Percentiles rank a stretch among this genome's conserved stretches.
Conservation (phyloP, 371 early-diverging fungal species). For the Lichtheimia hyalospora region DNA sequence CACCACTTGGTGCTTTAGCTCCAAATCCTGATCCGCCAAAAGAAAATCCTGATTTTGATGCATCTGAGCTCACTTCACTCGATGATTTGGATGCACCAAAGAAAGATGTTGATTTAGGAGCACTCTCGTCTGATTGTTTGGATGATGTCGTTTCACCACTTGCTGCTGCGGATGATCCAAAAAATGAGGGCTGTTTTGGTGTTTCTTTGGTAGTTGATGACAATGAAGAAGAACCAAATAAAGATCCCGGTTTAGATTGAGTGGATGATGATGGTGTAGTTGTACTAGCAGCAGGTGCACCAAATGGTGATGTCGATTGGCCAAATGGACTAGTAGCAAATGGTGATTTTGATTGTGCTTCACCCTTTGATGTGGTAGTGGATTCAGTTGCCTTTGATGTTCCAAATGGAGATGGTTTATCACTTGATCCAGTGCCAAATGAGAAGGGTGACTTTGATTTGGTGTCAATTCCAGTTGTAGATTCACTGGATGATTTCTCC, state of each 20-base stretch:
- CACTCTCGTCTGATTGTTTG: neutral
- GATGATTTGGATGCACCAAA: neutral
- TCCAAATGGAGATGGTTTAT: too few species aligned
- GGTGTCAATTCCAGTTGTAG: too few species aligned
- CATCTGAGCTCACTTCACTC: neutral
- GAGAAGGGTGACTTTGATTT: neutral
- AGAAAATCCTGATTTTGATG: neutral
- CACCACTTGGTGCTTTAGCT: neutral
- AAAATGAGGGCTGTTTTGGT: neutral
- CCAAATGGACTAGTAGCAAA: too few species aligned
- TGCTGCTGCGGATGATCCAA: slow-evolving; percentile 1
- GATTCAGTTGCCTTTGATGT: neutral
- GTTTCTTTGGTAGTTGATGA: neutral
- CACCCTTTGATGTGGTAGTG: too few species aligned
- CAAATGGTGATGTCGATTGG: too few species aligned
- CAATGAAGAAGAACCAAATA: slow-evolving; percentile 1
- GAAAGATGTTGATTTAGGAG: neutral
- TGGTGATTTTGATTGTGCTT: too few species aligned
- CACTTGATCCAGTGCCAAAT: neutral
- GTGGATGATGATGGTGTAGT: neutral
- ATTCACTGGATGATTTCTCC: neutral
- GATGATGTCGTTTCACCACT: neutral
- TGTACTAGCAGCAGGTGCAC: too few species aligned
- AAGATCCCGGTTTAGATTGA: neutral
- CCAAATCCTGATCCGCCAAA: neutral